These are phyloP conservation scores for Ilyonectria sp. DNA, from an alignment of 2,329 filamentous ascomycete species.

Conservation along the genomic window DNA sequence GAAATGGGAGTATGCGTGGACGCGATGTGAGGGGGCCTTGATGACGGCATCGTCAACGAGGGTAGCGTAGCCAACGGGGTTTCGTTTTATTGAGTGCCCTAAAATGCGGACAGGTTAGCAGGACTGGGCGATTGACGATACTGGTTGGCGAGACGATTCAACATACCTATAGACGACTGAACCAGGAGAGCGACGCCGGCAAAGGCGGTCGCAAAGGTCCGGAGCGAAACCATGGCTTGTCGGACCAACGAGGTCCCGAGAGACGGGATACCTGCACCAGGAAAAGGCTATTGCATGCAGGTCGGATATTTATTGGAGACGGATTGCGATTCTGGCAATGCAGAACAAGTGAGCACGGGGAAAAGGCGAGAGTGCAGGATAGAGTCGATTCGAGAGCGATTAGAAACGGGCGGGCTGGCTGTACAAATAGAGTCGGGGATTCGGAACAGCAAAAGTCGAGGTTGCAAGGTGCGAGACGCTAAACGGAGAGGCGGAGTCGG, in stretches of 20 bases:
- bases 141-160: neutral
- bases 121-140: neutral
- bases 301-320: constrained; percentile 1
- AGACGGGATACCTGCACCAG: constrained; percentile 33
- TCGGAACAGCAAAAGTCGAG: neutral
- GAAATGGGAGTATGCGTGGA: constrained; percentile 87
- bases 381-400: constrained; percentile 8
- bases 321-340: neutral
- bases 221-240: constrained; percentile 53
- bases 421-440: constrained; percentile 21
- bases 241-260: constrained; percentile 40
- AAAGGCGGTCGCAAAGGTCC: constrained; percentile 51
- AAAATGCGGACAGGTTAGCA: constrained; percentile 47
- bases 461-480: neutral
- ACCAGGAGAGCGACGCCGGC: constrained; percentile 50
- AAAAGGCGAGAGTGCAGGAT: neutral
- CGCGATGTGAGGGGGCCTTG: constrained; percentile 82
- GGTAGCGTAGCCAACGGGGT: constrained; percentile 82
- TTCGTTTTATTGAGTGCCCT: constrained; percentile 82
- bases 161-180: constrained; percentile 52
- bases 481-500: neutral
- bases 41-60: constrained; percentile 82
- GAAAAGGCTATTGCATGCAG: constrained; percentile 35
- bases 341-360: neutral
- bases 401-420: neutral